phyloP scores from a whole-genome alignment of 2,329 filamentous ascomycete species.

The Aspergillus neotritici region DNA sequence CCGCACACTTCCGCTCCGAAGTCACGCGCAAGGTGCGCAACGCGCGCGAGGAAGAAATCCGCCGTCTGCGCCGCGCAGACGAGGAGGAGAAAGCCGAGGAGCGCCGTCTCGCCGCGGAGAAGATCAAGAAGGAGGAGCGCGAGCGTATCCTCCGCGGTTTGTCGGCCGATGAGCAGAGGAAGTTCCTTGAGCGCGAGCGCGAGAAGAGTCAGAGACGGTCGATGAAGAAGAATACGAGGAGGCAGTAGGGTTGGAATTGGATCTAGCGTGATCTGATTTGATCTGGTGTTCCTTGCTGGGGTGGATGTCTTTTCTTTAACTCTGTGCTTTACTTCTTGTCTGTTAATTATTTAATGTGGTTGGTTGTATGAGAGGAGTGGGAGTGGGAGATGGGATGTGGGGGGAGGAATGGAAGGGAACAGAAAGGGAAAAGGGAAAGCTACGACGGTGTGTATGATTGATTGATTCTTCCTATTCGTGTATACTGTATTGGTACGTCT shows the following conservation, averaged over 20 bases:
- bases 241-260: conserved; percentile 31
- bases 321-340: too few species aligned
- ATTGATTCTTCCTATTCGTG: too few species aligned
- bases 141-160: conserved; percentile 73
- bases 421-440: too few species aligned
- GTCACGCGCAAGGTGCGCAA: conserved; percentile 76
- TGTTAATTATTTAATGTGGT: too few species aligned
- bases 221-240: conserved; percentile 58
- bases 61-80: conserved; percentile 70
- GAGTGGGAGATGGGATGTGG: too few species aligned
- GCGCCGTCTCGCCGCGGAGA: conserved; percentile 47
- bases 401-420: too few species aligned
- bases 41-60: conserved; percentile 73
- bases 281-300: too few species aligned
- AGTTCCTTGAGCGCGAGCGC: conserved; percentile 73
- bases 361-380: too few species aligned
- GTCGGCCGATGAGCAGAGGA: conserved; percentile 78
- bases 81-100: conserved; percentile 67
- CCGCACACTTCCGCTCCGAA: conserved; percentile 82
- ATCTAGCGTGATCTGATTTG: too few species aligned
- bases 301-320: too few species aligned
- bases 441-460: too few species aligned
- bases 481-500: too few species aligned
- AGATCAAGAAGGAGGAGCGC: conserved; percentile 80
- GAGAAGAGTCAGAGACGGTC: conserved; percentile 63